Percentiles rank a stretch among this genome's conserved stretches.
These are phyloP conservation scores for Aegilops speltoides DNA, from an alignment of 176 grass and related monocot genomes.

Conservation along the genomic window DNA sequence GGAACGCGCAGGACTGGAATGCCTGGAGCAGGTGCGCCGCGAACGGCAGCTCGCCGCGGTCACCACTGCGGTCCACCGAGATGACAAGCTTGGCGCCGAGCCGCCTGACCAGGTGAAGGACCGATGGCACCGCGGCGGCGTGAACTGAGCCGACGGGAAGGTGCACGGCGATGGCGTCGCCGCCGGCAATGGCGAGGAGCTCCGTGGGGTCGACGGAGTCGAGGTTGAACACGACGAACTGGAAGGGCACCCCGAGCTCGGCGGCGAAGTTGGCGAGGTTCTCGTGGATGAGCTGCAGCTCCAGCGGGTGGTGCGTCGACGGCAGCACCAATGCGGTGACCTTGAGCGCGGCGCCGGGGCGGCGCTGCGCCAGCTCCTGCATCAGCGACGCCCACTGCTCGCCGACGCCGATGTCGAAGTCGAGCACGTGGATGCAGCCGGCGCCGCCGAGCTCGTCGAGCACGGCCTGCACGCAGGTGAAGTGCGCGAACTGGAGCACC, in stretches of 20 bases:
- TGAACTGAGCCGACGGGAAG: constrained; percentile 51
- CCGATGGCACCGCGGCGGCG: constrained; percentile 37
- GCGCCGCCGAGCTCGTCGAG: constrained; percentile 59
- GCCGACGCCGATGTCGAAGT: constrained; percentile 84
- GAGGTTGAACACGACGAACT: constrained; percentile 49
- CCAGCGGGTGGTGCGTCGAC: constrained; percentile 48
- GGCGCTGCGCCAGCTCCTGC: constrained; percentile 64
- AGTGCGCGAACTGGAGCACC: constrained; percentile 73
- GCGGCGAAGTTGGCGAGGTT: constrained; percentile 62
- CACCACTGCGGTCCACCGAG: constrained; percentile 58
- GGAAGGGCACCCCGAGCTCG: constrained; percentile 52
- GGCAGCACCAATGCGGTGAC: constrained; percentile 57
- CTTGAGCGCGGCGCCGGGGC: constrained; percentile 46
- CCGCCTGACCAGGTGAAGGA: constrained; percentile 59
- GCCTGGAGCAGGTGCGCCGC: constrained; percentile 55
- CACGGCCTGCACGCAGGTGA: constrained; percentile 77
- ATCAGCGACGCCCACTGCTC: constrained; percentile 84
- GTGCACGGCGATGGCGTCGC: constrained; percentile 66
- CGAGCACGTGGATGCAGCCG: constrained; percentile 69
- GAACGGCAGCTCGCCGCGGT: constrained; percentile 59
- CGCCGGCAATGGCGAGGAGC: constrained; percentile 33
- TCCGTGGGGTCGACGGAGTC: constrained; percentile 51
- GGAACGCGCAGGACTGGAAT: constrained; percentile 56
- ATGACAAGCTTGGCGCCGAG: constrained; percentile 66
- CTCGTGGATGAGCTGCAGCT: constrained; percentile 63